Percentiles rank a stretch among this genome's conserved stretches.
These are phyloP conservation scores for Neurospora africana DNA, from an alignment of 495 filamentous ascomycete species.

Conservation along the genomic window DNA sequence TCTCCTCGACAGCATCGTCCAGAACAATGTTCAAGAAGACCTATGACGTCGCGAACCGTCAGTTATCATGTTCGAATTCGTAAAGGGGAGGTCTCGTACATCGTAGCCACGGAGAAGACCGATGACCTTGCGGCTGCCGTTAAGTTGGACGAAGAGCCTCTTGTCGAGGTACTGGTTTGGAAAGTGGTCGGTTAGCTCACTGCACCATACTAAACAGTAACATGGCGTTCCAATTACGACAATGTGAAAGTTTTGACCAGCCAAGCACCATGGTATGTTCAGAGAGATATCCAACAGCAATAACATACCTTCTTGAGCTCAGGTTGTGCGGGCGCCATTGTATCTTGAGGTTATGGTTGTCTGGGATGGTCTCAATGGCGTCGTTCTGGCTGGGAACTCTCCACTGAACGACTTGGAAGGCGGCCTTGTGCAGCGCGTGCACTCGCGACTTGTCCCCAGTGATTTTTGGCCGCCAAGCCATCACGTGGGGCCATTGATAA, in stretches of 20 bases:
- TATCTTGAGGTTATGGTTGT: slow-evolving; percentile 22
- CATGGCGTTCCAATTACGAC: background rate
- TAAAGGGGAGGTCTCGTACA: slow-evolving; percentile 40
- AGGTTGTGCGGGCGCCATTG: slow-evolving; percentile 97
- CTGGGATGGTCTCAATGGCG: background rate
- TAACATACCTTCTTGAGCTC: slow-evolving; percentile 86
- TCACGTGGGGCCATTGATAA: slow-evolving; percentile 8
- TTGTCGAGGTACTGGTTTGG: slow-evolving; percentile 88
- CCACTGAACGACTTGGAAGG: slow-evolving; percentile 1
- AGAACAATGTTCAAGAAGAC: slow-evolving; percentile 98
- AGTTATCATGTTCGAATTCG: background rate
- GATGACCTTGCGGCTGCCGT: slow-evolving; percentile 94
- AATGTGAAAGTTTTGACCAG: background rate
- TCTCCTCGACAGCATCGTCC: slow-evolving; percentile 96
- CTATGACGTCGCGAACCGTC: slow-evolving; percentile 32
- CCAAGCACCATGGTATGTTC: background rate
- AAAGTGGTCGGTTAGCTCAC: slow-evolving; percentile 2
- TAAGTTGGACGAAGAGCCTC: slow-evolving; percentile 92
- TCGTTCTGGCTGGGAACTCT: background rate
- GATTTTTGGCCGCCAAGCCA: slow-evolving; percentile 2
- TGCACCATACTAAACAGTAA: background rate
- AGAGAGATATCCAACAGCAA: background rate
- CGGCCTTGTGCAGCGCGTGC: background rate
- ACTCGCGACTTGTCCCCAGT: background rate
- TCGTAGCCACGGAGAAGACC: slow-evolving; percentile 92